These are phyloP conservation scores for Psilocybe cubensis DNA, from an alignment of 768 basidiomycete genomes.

Conservation along the genomic window DNA sequence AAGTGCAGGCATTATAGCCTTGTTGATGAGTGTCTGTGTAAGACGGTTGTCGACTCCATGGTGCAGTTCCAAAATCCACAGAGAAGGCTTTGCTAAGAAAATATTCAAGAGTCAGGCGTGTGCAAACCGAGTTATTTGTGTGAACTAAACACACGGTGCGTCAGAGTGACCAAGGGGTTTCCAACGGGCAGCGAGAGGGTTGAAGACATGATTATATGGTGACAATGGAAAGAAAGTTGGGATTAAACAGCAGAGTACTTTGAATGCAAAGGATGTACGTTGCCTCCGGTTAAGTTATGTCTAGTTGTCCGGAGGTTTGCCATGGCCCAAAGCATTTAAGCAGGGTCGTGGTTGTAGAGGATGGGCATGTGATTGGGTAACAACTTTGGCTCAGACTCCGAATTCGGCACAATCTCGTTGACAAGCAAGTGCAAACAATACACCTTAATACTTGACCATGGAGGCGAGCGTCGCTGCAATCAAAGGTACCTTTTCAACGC, in stretches of 20 bases:
- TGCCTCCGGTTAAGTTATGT: slow-evolving; percentile 2
- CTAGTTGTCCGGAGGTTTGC: background rate
- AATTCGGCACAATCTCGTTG: slow-evolving; percentile 4
- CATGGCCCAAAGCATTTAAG: background rate
- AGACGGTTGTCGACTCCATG: slow-evolving; percentile 78
- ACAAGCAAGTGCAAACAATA: slow-evolving; percentile 28
- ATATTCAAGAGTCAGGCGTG: background rate
- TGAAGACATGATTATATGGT: slow-evolving; percentile 40
- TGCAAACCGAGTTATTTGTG: background rate
- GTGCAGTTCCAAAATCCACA: slow-evolving; percentile 84
- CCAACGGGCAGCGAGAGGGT: slow-evolving; percentile 52
- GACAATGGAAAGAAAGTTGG: background rate
- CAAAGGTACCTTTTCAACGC: slow-evolving; percentile 41
- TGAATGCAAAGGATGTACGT: background rate
- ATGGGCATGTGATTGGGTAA: slow-evolving; percentile 26
- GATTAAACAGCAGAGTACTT: background rate
- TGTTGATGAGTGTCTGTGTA: slow-evolving; percentile 57
- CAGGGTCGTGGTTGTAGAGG: background rate
- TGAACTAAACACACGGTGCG: slow-evolving; percentile 52
- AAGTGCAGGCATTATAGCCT: slow-evolving; percentile 69
- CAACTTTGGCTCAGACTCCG: background rate
- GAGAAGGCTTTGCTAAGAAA: slow-evolving; percentile 51
- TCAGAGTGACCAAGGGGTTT: slow-evolving; percentile 65
- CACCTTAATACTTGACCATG: slow-evolving; percentile 25
- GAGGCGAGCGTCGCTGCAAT: slow-evolving; percentile 44